Percentiles rank a stretch among this genome's conserved stretches.
phyloP scores from a whole-genome alignment of 257 asterid species.

The Oldenlandia corymbosa region DNA sequence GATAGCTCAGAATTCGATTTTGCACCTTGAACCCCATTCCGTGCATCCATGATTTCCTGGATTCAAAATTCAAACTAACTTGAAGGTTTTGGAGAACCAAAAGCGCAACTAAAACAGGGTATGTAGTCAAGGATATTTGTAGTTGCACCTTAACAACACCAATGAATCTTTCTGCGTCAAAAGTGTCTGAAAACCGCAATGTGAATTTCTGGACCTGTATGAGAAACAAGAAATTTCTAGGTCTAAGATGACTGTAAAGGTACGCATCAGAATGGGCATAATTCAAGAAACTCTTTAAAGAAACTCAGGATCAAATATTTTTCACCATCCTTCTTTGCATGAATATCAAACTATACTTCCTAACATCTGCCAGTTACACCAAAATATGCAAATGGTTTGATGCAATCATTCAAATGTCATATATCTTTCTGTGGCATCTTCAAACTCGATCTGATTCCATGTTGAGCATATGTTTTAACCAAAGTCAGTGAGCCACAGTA shows the following conservation, averaged over 20 bases:
- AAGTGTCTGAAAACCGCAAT: constrained; percentile 41
- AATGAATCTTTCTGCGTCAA: constrained; percentile 61
- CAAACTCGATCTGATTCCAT: too few species aligned
- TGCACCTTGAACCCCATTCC: constrained; percentile 29
- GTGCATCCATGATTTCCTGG: constrained; percentile 48
- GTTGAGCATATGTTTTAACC: too few species aligned
- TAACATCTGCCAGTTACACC: neutral
- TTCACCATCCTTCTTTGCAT: neutral
- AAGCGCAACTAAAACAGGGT: neutral
- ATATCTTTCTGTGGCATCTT: too few species aligned
- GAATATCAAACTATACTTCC: neutral
- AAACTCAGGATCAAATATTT: neutral
- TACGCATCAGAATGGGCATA: neutral
- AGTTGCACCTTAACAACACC: constrained; percentile 52
- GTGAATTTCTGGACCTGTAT: constrained; percentile 74
- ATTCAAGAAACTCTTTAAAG: neutral
- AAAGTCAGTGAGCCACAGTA: neutral
- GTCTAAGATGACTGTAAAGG: constrained; percentile 6
- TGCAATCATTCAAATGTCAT: neutral
- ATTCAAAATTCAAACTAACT: neutral
- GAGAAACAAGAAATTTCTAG: constrained; percentile 2
- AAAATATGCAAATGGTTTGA: neutral
- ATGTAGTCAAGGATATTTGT: neutral
- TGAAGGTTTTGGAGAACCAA: constrained; percentile 9
- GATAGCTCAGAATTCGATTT: constrained; percentile 38